These are phyloP conservation scores for Trichoderma asperelloides DNA, from an alignment of 495 filamentous ascomycete species.

Conservation along the genomic window DNA sequence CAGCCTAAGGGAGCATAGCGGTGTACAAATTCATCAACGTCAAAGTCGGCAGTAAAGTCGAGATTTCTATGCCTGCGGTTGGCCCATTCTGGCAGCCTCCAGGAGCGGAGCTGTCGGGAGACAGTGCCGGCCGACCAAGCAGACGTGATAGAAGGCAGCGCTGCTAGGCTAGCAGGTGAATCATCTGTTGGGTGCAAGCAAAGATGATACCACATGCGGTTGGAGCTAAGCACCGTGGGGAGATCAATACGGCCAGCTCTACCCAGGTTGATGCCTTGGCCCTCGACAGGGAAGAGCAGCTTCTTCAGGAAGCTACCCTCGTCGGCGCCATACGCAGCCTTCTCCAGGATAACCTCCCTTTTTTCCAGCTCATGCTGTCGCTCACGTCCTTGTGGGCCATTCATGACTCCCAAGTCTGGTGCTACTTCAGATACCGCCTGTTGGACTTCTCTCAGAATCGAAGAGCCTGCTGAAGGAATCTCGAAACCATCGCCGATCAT, in stretches of 20 bases:
- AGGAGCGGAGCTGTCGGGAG: conserved; percentile 82
- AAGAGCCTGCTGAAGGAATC: conserved; percentile 57
- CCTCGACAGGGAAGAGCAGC: conserved; percentile 72
- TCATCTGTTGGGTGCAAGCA: conserved; percentile 88
- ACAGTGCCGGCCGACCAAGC: conserved; percentile 88
- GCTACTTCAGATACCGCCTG: conserved; percentile 69
- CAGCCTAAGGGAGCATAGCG: conserved; percentile 81
- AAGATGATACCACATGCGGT: conserved; percentile 92
- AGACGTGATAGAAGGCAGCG: conserved; percentile 50
- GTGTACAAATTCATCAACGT: conserved; percentile 79
- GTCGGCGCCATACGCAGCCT: conserved; percentile 72
- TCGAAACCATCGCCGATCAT: conserved; percentile 93
- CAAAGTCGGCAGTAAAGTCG: conserved; percentile 97
- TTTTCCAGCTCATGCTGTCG: conserved; percentile 72
- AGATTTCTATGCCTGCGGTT: conserved; percentile 84
- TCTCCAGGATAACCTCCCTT: conserved; percentile 74
- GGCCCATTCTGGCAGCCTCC: conserved; percentile 92
- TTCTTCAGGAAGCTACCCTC: conserved; percentile 72
- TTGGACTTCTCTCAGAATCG: conserved; percentile 77
- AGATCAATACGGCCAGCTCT: conserved; percentile 70
- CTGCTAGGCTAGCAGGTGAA: conserved; percentile 57
- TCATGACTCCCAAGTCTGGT: conserved; percentile 70
- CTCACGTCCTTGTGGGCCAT: conserved; percentile 54
- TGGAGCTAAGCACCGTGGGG: conserved; percentile 57
- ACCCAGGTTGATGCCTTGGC: conserved; percentile 64